Base-by-base conservation (phyloP, 192 early-diverging fungal genomes). In the Entomortierella lignicola region DNA sequence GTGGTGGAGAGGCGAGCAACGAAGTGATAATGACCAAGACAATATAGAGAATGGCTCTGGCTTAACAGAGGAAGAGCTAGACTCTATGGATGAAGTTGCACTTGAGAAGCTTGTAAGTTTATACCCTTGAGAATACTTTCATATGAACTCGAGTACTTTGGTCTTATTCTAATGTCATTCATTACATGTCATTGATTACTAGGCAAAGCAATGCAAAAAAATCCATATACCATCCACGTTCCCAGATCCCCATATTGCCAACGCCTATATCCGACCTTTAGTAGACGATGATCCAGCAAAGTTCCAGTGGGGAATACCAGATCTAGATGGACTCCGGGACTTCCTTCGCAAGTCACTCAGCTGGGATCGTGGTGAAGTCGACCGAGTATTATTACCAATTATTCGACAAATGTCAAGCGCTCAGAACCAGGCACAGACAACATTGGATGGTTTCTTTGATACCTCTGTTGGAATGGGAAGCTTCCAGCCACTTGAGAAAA, bases 231-330 rank as follows among this genome's bases (percentile, higher is more conserved):
- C 96, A 0, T 81, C 83, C 0, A 72, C 73, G 15, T 99, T 99
- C 66, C 98, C 97, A 11, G 89, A 94, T 69, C 82, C 85, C 18
- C 86, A 85, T 42, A 90, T 99, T 1, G 82, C 81, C 21, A 87
- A 90, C 13, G 96, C 97, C 0, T 99, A 99, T 74, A 68, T 89
- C 27, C 62, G 87, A 21, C 98, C 98, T 0, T 61, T 86, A 32
- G 94, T 98, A 1, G 92, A 96, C 69, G 72, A 77, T 1, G 89
- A 89, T 12, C 50, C 59, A 20, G 57, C 81, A 32, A 56, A 79
- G 48, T 94, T 95, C 69, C 53, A 84, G 63, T 96, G 93, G 93
- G 93, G 91, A 0, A 71, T 84, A 30, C 92, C 93, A 25, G 84
- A 94, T 63, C 25, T 92, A n/a, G 86, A 94, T 71, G 83, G 69